Conservation (phyloP, 345 rosid genomes). For the Combretum micranthum region DNA sequence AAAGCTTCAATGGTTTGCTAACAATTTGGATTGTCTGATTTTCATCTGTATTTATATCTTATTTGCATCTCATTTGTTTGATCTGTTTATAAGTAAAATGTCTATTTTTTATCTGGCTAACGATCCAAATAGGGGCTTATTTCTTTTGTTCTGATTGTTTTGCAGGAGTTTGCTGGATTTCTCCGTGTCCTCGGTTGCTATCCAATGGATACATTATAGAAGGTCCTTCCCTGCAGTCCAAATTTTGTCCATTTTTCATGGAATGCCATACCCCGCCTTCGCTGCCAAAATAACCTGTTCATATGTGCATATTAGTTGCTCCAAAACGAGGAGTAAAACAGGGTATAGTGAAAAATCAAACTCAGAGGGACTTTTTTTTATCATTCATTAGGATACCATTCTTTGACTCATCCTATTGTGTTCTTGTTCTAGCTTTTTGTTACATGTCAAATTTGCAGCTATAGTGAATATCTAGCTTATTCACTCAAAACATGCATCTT, state of each 20-base stretch:
- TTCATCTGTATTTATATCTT: not conserved
- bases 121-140: too few relatives aligned
- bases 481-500: too few relatives aligned
- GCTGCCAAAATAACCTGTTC: not conserved
- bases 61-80: not conserved
- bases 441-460: too few relatives aligned
- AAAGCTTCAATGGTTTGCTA: too few relatives aligned
- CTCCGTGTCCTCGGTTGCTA: constrained; percentile 84
- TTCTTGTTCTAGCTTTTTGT: too few relatives aligned
- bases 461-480: too few relatives aligned
- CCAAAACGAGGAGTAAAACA: constrained; percentile 1
- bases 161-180: constrained; percentile 72
- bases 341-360: not conserved
- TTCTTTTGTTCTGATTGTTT: not conserved
- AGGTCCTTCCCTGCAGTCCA: not conserved
- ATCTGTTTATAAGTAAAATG: too few relatives aligned
- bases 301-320: not conserved
- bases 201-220: constrained; percentile 27
- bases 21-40: not conserved
- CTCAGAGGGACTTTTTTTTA: not conserved
- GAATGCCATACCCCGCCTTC: too few relatives aligned
- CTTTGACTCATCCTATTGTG: not conserved
- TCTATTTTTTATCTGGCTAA: too few relatives aligned
- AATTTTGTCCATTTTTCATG: too few relatives aligned
- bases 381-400: constrained; percentile 4